phyloP scores from a whole-genome alignment of 1,284 basidiomycete species.

The Cutaneotrichosporon cutaneum region DNA sequence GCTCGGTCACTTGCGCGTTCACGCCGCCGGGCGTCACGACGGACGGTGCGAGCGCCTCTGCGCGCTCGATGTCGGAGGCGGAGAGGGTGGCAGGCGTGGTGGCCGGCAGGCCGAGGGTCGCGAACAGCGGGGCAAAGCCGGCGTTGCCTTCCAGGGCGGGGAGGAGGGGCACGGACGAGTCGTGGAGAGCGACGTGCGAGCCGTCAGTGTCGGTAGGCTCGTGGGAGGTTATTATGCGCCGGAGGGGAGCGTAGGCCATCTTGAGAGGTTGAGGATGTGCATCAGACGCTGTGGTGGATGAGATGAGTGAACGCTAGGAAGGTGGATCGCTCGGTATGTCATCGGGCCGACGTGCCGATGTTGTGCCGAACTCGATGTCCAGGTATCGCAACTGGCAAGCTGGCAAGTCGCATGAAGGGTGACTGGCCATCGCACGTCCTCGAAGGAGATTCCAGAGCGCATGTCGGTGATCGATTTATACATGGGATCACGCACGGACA shows the following conservation, averaged over 20 bases:
- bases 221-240: slow-evolving; percentile 46
- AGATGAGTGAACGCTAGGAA: no score
- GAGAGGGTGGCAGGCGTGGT: slow-evolving; percentile 28
- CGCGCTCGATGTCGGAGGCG: slow-evolving; percentile 22
- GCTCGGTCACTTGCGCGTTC: slow-evolving; percentile 47
- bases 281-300: neutral
- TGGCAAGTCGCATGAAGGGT: no score
- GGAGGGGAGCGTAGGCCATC: slow-evolving; percentile 23
- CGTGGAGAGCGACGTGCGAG: slow-evolving; percentile 30
- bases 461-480: no score
- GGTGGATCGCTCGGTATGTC: neutral
- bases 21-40: slow-evolving; percentile 40
- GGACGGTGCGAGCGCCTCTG: slow-evolving; percentile 24
- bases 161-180: slow-evolving; percentile 24
- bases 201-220: slow-evolving; percentile 26
- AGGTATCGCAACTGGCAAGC: no score
- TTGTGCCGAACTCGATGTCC: neutral
- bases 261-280: neutral
- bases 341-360: neutral
- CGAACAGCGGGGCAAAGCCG: slow-evolving; percentile 38
- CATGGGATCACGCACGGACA: no score
- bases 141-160: slow-evolving; percentile 32
- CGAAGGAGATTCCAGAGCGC: no score
- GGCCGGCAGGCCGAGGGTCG: slow-evolving; percentile 33
- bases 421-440: no score